phyloP scores from a whole-genome alignment of 1,284 basidiomycete genomes.

The Cryptococcus wingfieldii region DNA sequence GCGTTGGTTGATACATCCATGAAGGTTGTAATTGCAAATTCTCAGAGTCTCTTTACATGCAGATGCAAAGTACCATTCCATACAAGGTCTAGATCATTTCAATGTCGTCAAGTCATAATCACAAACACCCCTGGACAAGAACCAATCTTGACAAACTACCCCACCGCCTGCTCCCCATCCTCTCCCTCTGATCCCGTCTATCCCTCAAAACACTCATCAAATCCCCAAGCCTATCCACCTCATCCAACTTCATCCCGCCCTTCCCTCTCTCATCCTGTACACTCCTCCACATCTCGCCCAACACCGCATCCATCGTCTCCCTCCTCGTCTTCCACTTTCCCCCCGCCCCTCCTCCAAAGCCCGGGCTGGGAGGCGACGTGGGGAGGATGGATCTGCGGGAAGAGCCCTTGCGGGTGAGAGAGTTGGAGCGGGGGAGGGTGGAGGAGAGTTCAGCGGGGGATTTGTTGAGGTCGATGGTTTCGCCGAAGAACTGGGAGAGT shows the following conservation, averaged over 20 bases:
- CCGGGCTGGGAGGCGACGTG: neutral
- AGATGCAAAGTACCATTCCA: too few species aligned
- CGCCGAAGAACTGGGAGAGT: slow-evolving; percentile 33
- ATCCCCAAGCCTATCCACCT: slow-evolving; percentile 20
- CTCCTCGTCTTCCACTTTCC: slow-evolving; percentile 11
- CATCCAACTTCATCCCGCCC: slow-evolving; percentile 16
- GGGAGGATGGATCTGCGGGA: neutral
- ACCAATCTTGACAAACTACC: too few species aligned
- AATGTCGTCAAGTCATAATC: slow-evolving; percentile 64
- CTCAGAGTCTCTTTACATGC: too few species aligned
- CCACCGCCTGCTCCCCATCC: slow-evolving; percentile 40
- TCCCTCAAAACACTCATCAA: slow-evolving; percentile 19
- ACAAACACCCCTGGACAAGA: neutral
- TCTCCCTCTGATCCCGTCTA: slow-evolving; percentile 19
- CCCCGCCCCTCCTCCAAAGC: neutral
- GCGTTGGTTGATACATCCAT: too few species aligned
- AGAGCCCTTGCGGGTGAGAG: neutral
- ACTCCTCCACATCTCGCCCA: slow-evolving; percentile 33
- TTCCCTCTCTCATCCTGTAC: slow-evolving; percentile 21
- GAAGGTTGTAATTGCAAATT: too few species aligned
- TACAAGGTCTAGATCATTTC: too few species aligned
- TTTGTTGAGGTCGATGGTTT: slow-evolving; percentile 16
- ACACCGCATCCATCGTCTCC: slow-evolving; percentile 31
- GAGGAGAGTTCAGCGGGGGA: slow-evolving; percentile 1
- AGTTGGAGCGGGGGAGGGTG: neutral